Evolutionary conservation across 2,329 filamentous ascomycete genomes (phyloP).

Genomic region (Pestalotiopsis sp.): DNA sequence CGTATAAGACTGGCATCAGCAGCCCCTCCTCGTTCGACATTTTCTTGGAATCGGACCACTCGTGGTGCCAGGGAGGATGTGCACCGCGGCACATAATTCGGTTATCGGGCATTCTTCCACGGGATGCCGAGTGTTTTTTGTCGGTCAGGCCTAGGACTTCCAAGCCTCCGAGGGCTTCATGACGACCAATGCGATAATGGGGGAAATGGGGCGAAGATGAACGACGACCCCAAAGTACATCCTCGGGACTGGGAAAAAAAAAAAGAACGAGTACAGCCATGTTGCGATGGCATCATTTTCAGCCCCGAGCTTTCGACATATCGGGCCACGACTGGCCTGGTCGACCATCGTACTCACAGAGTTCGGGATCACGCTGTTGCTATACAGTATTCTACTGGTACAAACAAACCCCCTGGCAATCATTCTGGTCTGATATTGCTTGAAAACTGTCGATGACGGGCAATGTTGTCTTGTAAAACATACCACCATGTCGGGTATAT

Average conservation of each 20-base stretch:
- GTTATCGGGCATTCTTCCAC: neutral
- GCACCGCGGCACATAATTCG: neutral
- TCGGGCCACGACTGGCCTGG: neutral
- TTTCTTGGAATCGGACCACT: conserved; percentile 12
- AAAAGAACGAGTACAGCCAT: neutral
- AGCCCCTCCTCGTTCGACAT: conserved; percentile 10
- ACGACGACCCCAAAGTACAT: neutral
- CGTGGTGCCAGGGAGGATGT: neutral
- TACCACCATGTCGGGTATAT: neutral
- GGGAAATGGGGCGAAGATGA: neutral
- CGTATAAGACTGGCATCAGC: neutral
- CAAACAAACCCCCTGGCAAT: neutral
- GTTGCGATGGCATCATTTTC: neutral
- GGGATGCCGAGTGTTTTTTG: neutral
- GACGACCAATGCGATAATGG: neutral
- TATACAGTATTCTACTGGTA: neutral
- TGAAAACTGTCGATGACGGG: neutral
- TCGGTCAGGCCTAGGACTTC: neutral
- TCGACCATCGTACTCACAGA: neutral
- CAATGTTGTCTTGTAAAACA: neutral
- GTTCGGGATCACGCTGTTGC: neutral
- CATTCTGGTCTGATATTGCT: neutral
- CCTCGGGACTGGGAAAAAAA: neutral
- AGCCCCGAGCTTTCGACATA: neutral
- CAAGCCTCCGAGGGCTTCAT: neutral